Evolutionary conservation across 495 filamentous ascomycete genomes (phyloP).

Genomic region (Xylaria curta): DNA sequence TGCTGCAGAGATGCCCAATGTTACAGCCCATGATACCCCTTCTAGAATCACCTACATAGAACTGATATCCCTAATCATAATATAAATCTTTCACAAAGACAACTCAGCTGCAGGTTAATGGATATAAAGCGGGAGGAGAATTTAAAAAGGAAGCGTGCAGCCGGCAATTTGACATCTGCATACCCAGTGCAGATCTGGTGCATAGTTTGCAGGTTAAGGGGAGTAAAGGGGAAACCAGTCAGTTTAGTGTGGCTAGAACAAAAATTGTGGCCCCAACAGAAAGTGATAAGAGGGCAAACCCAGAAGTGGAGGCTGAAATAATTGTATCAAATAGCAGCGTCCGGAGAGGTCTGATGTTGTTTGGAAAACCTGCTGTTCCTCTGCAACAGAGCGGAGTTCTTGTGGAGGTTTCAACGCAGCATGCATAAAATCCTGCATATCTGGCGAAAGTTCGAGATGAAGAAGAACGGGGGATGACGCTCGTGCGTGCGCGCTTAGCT

Average conservation of each 20-base stretch:
- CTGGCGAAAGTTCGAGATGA: neutral
- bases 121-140: neutral
- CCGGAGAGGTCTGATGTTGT: neutral
- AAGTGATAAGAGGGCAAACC: neutral
- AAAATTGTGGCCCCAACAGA: constrained; percentile 9
- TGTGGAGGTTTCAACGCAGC: constrained; percentile 32
- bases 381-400: constrained; percentile 36
- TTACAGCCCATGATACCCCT: constrained; percentile 44
- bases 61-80: constrained; percentile 33
- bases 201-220: neutral
- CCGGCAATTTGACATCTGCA: constrained; percentile 28
- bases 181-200: constrained; percentile 25
- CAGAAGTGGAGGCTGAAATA: constrained; percentile 17
- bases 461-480: neutral
- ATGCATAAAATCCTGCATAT: constrained; percentile 44
- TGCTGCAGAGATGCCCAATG: constrained; percentile 40
- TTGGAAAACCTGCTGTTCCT: constrained; percentile 24
- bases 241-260: neutral
- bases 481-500: neutral
- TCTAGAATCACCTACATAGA: constrained; percentile 20
- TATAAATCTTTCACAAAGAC: constrained; percentile 22
- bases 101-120: constrained; percentile 17
- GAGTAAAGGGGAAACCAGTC: neutral
- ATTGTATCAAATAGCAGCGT: neutral
- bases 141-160: constrained; percentile 9